Conservation (phyloP, 768 basidiomycete genomes). For the Phlebiopsis flavidoalba region DNA sequence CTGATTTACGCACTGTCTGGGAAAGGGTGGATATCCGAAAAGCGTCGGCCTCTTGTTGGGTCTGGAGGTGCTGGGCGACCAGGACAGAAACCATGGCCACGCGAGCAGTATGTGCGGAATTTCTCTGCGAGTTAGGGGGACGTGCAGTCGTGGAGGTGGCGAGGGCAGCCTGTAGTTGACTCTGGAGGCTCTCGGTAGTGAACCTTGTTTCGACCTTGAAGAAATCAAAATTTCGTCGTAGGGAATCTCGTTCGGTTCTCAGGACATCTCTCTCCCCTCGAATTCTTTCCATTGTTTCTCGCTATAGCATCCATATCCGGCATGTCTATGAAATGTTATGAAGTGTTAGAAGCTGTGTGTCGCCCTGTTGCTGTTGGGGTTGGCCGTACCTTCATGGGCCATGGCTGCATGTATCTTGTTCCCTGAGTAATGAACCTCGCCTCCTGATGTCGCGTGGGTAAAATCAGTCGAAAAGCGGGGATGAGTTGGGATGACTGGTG, state of each 20-base stretch:
- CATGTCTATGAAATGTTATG: neutral
- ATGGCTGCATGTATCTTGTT: neutral
- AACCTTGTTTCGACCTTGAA: conserved; percentile 63
- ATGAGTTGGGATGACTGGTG: neutral
- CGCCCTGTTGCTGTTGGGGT: neutral
- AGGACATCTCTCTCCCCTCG: conserved; percentile 22
- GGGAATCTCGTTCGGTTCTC: conserved; percentile 57
- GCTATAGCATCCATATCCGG: conserved; percentile 1
- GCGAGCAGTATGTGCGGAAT: neutral
- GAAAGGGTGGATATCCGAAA: neutral
- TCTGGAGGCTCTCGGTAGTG: conserved; percentile 52
- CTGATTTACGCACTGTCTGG: neutral
- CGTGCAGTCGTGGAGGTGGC: neutral
- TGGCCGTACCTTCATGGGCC: neutral
- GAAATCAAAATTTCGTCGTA: conserved; percentile 63
- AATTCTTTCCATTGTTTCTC: conserved; percentile 3
- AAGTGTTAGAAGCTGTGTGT: neutral
- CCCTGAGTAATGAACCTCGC: neutral
- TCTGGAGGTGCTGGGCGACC: conserved; percentile 11
- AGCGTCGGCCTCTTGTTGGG: conserved; percentile 4
- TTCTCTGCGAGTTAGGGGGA: too few species aligned
- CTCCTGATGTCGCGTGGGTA: neutral
- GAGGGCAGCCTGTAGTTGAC: conserved; percentile 35
- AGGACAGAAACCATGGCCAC: conserved; percentile 6
- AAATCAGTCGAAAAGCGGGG: neutral